A percentile compares a stretch with the other conserved stretches of the same genome.
Conservation (phyloP, 176 grass and related monocot species). For the Cenchrus americanus region DNA sequence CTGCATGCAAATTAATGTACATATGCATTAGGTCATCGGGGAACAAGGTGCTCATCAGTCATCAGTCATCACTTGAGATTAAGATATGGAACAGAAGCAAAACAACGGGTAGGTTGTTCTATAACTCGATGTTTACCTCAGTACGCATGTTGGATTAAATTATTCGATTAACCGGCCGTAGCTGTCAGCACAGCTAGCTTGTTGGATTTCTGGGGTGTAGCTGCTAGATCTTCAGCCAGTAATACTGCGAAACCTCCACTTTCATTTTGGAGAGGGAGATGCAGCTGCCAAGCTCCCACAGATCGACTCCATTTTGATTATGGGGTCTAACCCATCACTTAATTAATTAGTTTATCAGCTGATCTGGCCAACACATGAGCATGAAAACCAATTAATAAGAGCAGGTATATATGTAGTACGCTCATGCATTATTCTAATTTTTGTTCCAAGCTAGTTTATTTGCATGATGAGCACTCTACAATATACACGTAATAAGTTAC, state of each 20-base stretch:
- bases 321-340: conserved; percentile 12
- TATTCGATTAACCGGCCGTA: neutral
- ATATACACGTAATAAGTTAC: no score
- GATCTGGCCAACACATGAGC: neutral
- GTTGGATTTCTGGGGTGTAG: neutral
- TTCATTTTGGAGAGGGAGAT: neutral
- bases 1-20: neutral
- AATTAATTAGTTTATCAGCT: no score
- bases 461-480: no score
- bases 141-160: conserved; percentile 10
- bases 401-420: neutral
- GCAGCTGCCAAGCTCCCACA: neutral
- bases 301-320: neutral
- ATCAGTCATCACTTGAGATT: no score
- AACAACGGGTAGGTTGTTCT: neutral
- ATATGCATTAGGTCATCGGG: neutral
- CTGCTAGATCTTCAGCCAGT: neutral
- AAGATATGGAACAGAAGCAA: no score
- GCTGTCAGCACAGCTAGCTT: neutral
- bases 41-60: no score
- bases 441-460: no score
- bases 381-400: neutral
- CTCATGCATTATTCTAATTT: neutral
- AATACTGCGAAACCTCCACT: neutral
- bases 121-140: neutral